These are phyloP conservation scores for Venturia nashicola DNA, from an alignment of 2,329 filamentous ascomycete genomes.

Conservation along the genomic window DNA sequence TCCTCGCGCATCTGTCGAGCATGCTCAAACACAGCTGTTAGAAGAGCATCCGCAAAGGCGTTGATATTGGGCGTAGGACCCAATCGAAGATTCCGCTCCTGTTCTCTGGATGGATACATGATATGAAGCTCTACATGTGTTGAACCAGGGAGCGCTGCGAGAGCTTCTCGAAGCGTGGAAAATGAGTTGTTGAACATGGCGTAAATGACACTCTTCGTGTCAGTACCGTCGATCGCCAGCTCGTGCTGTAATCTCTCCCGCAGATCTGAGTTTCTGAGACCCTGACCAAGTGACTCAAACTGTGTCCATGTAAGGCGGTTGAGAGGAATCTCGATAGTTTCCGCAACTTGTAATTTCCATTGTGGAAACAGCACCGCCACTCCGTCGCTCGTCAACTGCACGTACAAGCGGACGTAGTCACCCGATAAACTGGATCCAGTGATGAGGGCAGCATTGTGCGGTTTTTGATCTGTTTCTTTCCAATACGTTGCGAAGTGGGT, in stretches of 20 bases:
- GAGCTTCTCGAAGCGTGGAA: slow-evolving; percentile 64
- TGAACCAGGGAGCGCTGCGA: slow-evolving; percentile 60
- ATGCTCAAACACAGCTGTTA: slow-evolving; percentile 83
- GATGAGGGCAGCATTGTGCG: slow-evolving; percentile 56
- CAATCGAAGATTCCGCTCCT: slow-evolving; percentile 58
- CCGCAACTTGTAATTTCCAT: slow-evolving; percentile 67
- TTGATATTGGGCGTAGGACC: slow-evolving; percentile 76
- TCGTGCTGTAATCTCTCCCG: neutral
- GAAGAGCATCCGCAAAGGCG: slow-evolving; percentile 67
- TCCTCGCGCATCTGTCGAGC: slow-evolving; percentile 56
- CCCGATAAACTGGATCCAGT: slow-evolving; percentile 91
- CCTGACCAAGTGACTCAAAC: slow-evolving; percentile 41
- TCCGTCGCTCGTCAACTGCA: slow-evolving; percentile 82
- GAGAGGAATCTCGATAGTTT: slow-evolving; percentile 63
- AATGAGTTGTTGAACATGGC: slow-evolving; percentile 62
- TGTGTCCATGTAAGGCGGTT: slow-evolving; percentile 65
- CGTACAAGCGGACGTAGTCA: slow-evolving; percentile 85
- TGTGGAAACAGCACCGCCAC: slow-evolving; percentile 77
- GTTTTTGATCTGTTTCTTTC: slow-evolving; percentile 60
- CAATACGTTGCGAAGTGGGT: slow-evolving; percentile 98
- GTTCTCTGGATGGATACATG: slow-evolving; percentile 65
- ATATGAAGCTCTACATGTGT: slow-evolving; percentile 90
- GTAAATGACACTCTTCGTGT: slow-evolving; percentile 52
- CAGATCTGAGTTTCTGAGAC: slow-evolving; percentile 16
- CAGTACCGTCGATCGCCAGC: slow-evolving; percentile 14